Evolutionary conservation across 257 asterid species (phyloP), one percentile per base, ranked within the genome.

Genomic region (Jaltomata sinuosa): DNA sequence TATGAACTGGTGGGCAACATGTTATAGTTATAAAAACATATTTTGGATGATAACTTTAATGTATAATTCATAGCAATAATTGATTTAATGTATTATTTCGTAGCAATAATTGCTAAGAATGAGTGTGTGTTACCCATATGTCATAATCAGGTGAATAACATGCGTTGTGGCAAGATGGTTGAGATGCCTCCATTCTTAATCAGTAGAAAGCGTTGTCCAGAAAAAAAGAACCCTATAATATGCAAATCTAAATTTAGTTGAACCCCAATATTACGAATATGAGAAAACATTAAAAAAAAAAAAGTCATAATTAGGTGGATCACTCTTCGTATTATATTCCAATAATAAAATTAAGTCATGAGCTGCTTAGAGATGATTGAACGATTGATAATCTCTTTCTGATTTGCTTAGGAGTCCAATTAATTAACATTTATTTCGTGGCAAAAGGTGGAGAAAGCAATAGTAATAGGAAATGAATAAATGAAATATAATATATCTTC

Each of bases 1-100:
- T 22, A 32, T 80, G 57, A 80, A 40, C 36, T 50, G 45, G 68
- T 81, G 76, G 31, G 22, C 79, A 71, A n/a, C 53, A 38, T 71
- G 54, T 71, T 71, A n/a, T 61, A 61, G 36, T 22, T 61, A 61
- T 25, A 16, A 52, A 61, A 25, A 61, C 16, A 11, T 61, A 61
- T 10, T 27, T 22, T 10, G 34, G 29, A 7, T 67, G 19, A 61
- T n/a, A 6, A 61, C 4, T 65, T 65, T 65, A 31, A 31, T 29
- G 2, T 6, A 65, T 45, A 45, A 14, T 16, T 42, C 25, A 22
- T 45, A 14, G 57, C 81, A 76, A 76, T 74, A 74, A 74, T 74
- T 14, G 38, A 38, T 71, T 71, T 11, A 40, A n/a, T 5, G 5
- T 29, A 62, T 4, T 64, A 62, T 5, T 71, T 27, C n/a, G 40